Conservation (phyloP, 352 stramenopile genomes). For the Pythium monospermum region DNA sequence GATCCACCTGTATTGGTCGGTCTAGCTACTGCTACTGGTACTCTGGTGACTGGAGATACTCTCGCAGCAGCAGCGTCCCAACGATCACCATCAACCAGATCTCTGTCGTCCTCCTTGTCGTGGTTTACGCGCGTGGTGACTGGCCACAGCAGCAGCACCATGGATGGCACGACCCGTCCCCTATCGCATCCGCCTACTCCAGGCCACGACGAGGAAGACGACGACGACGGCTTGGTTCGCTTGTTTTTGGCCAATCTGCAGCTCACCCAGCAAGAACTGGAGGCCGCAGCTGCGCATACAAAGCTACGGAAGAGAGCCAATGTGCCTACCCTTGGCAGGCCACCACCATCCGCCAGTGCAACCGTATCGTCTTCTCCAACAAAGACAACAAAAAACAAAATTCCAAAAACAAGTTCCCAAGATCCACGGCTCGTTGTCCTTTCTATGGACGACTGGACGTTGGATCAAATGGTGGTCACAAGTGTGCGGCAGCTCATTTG, state of each 20-base stretch:
- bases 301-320: conserved; percentile 33
- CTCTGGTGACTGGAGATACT: no score
- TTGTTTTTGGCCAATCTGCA: conserved; percentile 34
- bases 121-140: conserved; percentile 1
- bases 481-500: conserved; percentile 35
- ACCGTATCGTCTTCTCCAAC: not conserved
- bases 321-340: conserved; percentile 25
- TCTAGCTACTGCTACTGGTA: no score
- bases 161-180: no score
- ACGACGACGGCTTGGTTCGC: conserved; percentile 17
- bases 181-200: no score
- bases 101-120: no score
- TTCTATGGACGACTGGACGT: conserved; percentile 2
- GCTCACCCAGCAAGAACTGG: conserved; percentile 31
- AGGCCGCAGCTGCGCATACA: conserved; percentile 23
- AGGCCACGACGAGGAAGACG: not conserved
- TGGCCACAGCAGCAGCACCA: no score
- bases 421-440: conserved; percentile 3
- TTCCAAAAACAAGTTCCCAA: not conserved
- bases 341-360: conserved; percentile 4
- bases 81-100: no score
- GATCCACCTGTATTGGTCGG: no score
- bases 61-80: no score
- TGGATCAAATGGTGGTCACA: conserved; percentile 1
- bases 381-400: conserved; percentile 5